phyloP scores from a whole-genome alignment of 75 land plant genomes.

The Ceratopteris richardii region DNA sequence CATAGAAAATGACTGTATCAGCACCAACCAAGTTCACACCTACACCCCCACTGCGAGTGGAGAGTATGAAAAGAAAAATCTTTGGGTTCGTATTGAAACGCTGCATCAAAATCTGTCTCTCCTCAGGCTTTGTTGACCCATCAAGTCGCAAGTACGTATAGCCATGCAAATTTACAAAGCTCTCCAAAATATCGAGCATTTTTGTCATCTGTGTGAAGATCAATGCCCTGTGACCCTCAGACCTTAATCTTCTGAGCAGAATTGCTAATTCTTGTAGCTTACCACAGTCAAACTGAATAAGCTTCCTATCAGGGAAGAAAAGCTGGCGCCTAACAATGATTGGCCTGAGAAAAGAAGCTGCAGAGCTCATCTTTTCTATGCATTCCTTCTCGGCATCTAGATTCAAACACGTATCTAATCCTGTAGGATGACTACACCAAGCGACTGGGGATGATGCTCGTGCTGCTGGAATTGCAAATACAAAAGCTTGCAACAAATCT shows the following conservation, averaged over 20 bases:
- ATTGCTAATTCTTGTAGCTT: constrained; percentile 88
- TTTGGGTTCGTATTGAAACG: constrained; percentile 97
- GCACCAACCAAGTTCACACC: constrained; percentile 98
- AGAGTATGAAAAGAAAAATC: constrained; percentile 88
- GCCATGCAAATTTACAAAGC: constrained; percentile 93
- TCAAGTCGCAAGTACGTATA: constrained; percentile 97
- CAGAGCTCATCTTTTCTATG: constrained; percentile 28
- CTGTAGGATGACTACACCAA: constrained; percentile 65
- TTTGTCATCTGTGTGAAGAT: constrained; percentile 99
- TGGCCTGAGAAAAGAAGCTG: constrained; percentile 67
- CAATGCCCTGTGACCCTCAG: constrained; percentile 94
- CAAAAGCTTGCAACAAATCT: constrained; percentile 60
- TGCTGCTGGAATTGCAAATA: constrained; percentile 98
- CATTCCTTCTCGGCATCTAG: constrained; percentile 30
- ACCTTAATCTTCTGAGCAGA: constrained; percentile 65
- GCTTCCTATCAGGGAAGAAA: constrained; percentile 94
- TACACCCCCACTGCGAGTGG: constrained; percentile 99
- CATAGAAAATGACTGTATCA: constrained; percentile 98
- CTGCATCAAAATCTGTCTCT: constrained; percentile 96
- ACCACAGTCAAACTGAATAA: constrained; percentile 98
- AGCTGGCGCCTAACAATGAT: constrained; percentile 80
- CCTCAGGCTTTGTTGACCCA: constrained; percentile 98
- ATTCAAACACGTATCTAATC: constrained; percentile 26
- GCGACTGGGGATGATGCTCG: constrained; percentile 68
- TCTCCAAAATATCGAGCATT: constrained; percentile 96